Base-by-base conservation (phyloP, 306 rosid species). In the Quercus gilva region DNA sequence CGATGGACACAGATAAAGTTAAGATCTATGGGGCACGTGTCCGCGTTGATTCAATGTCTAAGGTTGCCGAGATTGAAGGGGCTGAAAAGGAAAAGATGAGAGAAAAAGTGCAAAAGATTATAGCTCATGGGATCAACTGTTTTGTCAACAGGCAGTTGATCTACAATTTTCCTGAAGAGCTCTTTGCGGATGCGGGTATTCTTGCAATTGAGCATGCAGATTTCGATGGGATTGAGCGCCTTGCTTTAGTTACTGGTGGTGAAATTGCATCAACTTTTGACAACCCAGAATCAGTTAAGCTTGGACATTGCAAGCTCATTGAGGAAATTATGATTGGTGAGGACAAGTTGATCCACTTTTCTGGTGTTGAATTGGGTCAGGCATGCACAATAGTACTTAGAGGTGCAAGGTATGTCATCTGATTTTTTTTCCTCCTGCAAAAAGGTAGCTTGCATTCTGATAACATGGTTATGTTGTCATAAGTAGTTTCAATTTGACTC, bases 201-300 rank as follows among this genome's bases (percentile, higher is more conserved):
- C 93, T 95, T 61, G 97, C 99, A 5, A 96, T 96, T 88, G 97
- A 96, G 90, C 98, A 96, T 86, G 99, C 99, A 83, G 99, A 93
- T 90, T 93, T 96, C 82, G 99, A 91, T 85, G 99, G 96, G 78
- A 90, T 93, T 73, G 99, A 92, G 86, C 97, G 94, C 33, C 80
- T 93, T 84, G 98, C 91, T 33, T 80, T 96, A 70, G 99, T 96
- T 56, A 91, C 98, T 78, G 98, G 97, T 59, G 99, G 96, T 80
- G 96, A 96, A 68, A 96, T 96, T 87, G 98, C 97, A 14, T 93
- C 98, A 68, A 90, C 99, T 18, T 96, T 93, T 81, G 98, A 96
- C 90, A 96, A 93, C 69, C 98, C 98, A 1, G 98, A 93, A 83
- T 96, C 99, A 20, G 97, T 96, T 53, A 93, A 90, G 90, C 96